phyloP scores from a whole-genome alignment of 2,329 filamentous ascomycete species.

The Phoma herbarum region DNA sequence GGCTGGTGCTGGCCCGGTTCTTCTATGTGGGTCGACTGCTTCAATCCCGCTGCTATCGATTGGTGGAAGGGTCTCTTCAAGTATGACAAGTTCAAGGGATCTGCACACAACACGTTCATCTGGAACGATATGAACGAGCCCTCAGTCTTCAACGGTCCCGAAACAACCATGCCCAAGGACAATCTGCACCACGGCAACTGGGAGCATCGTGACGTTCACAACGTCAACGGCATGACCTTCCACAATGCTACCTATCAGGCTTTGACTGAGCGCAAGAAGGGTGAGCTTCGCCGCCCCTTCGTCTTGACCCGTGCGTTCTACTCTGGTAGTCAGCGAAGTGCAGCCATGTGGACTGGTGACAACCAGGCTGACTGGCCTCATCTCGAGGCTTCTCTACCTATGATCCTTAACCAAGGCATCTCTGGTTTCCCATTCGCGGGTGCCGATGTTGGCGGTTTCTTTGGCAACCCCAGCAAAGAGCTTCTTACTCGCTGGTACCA shows the following conservation, averaged over 20 bases:
- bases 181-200: slow-evolving; percentile 90
- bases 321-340: slow-evolving; percentile 85
- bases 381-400: slow-evolving; percentile 86
- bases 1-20: slow-evolving; percentile 99
- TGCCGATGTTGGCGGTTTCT: slow-evolving; percentile 97
- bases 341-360: slow-evolving; percentile 99
- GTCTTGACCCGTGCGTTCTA: slow-evolving; percentile 93
- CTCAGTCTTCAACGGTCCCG: slow-evolving; percentile 97
- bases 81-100: slow-evolving; percentile 87
- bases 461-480: slow-evolving; percentile 94
- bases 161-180: slow-evolving; percentile 99
- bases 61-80: slow-evolving; percentile 94
- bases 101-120: slow-evolving; percentile 85
- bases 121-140: slow-evolving; percentile 99
- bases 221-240: slow-evolving; percentile 93
- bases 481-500: slow-evolving; percentile 96
- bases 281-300: slow-evolving; percentile 86
- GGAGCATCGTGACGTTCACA: slow-evolving; percentile 98
- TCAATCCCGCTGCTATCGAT: slow-evolving; percentile 87
- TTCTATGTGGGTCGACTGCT: slow-evolving; percentile 95
- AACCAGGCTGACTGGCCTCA: slow-evolving; percentile 95
- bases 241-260: slow-evolving; percentile 93
- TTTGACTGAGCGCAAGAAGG: slow-evolving; percentile 83
- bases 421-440: slow-evolving; percentile 93
- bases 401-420: slow-evolving; percentile 92